phyloP scores from a whole-genome alignment of 2,329 filamentous ascomycete genomes.

The Penicillium sp. region DNA sequence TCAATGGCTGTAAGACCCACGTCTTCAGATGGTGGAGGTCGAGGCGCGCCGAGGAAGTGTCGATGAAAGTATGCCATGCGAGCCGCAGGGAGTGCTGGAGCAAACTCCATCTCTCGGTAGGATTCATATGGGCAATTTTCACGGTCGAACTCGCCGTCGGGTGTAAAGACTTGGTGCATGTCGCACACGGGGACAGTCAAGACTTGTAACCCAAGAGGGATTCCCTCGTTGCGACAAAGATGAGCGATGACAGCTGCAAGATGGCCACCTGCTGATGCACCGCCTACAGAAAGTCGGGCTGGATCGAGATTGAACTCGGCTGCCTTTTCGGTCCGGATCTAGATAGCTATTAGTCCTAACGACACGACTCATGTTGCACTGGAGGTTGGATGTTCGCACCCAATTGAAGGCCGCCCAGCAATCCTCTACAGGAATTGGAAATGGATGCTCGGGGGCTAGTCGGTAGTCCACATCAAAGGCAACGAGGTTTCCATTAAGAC shows the following conservation, averaged over 20 bases:
- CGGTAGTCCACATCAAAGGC: slow-evolving; percentile 49
- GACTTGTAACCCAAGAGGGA: slow-evolving; percentile 39
- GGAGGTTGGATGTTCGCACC: slow-evolving; percentile 23
- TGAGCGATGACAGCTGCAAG: slow-evolving; percentile 41
- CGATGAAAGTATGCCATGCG: slow-evolving; percentile 44
- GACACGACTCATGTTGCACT: not conserved
- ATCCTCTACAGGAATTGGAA: slow-evolving; percentile 41
- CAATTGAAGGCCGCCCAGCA: slow-evolving; percentile 44
- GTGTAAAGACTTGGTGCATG: slow-evolving; percentile 37
- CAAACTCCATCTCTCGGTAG: slow-evolving; percentile 42
- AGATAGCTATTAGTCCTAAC: slow-evolving; percentile 1
- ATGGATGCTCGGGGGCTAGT: slow-evolving; percentile 41
- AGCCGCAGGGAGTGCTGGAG: slow-evolving; percentile 34
- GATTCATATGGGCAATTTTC: slow-evolving; percentile 41
- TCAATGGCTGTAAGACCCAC: slow-evolving; percentile 24
- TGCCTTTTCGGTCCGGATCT: slow-evolving; percentile 35
- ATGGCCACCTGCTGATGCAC: slow-evolving; percentile 43
- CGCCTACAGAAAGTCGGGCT: slow-evolving; percentile 39
- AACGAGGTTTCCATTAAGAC: slow-evolving; percentile 40
- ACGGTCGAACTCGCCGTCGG: slow-evolving; percentile 35
- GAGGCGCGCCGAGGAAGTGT: slow-evolving; percentile 39
- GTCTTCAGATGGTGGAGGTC: slow-evolving; percentile 35
- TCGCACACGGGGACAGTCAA: slow-evolving; percentile 41
- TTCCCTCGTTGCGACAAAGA: slow-evolving; percentile 38
- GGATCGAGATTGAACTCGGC: slow-evolving; percentile 37